A percentile compares a stretch with the other conserved stretches of the same genome.
Evolutionary conservation across 768 basidiomycete genomes (phyloP).

Genomic region (Boletus rufocinnamomeus): DNA sequence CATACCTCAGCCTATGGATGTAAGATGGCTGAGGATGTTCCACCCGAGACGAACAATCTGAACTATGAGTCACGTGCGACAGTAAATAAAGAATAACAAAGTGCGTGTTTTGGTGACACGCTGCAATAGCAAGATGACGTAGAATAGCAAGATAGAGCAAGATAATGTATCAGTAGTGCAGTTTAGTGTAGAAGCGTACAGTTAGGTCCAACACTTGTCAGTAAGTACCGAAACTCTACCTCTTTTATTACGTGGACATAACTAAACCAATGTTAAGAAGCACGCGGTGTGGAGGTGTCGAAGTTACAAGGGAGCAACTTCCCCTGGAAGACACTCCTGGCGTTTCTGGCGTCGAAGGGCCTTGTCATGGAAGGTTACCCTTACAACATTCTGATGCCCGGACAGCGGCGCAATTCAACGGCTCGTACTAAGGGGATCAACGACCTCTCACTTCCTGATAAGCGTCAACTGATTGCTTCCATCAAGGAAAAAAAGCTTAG

Average conservation of each 20-base stretch:
- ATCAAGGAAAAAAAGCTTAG: neutral
- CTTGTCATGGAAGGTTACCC: neutral
- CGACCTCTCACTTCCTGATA: neutral
- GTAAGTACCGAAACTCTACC: no score
- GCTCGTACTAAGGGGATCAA: neutral
- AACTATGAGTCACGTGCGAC: no score
- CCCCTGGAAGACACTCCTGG: neutral
- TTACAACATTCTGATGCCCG: neutral
- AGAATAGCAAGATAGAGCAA: no score
- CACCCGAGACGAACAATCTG: no score
- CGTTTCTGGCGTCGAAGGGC: neutral
- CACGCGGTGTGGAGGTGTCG: neutral
- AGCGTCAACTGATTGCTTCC: neutral
- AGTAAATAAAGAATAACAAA: no score
- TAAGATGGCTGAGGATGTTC: no score
- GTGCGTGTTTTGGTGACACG: no score
- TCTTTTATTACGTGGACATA: neutral
- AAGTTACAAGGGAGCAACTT: neutral
- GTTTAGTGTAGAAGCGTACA: no score
- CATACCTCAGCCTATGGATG: no score
- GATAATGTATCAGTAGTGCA: no score
- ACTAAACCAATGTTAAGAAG: neutral
- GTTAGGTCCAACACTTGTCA: no score
- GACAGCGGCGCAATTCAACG: neutral
- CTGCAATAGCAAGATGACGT: no score